phyloP scores from a whole-genome alignment of 371 early-diverging fungal genomes.

The Rhizomucor pusillus region DNA sequence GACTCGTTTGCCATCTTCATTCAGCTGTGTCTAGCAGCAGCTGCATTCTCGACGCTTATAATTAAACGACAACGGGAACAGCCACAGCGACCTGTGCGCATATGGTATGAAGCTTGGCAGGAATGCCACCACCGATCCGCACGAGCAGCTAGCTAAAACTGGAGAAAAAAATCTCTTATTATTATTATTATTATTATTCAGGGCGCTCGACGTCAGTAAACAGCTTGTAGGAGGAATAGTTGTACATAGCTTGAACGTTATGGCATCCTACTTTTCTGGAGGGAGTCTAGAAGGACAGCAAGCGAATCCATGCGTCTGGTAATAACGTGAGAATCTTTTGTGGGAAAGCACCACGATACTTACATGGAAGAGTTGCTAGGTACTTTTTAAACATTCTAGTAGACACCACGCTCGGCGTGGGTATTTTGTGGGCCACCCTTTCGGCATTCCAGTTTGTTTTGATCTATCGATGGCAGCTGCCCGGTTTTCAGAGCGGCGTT shows the following conservation, averaged over 20 bases:
- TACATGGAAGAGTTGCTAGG: conserved; percentile 27
- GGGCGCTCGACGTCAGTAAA: conserved; percentile 67
- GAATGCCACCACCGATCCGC: no score
- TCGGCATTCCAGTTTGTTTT: conserved; percentile 42
- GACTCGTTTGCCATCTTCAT: conserved; percentile 65
- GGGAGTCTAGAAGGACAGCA: conserved; percentile 41
- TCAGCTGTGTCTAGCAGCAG: conserved; percentile 57
- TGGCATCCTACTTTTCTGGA: conserved; percentile 58
- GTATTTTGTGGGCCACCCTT: conserved; percentile 56
- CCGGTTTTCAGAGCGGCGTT: conserved; percentile 60
- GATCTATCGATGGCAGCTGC: conserved; percentile 17
- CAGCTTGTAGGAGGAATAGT: conserved; percentile 64
- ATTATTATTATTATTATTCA: conserved; percentile 26
- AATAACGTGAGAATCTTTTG: conserved; percentile 9
- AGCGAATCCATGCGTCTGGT: conserved; percentile 71
- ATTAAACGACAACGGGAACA: conserved; percentile 60
- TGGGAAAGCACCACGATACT: not conserved
- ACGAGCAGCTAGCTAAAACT: no score
- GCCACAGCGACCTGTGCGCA: conserved; percentile 58
- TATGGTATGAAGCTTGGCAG: no score
- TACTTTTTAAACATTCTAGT: conserved; percentile 73
- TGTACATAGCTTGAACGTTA: conserved; percentile 61
- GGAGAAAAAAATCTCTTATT: no score
- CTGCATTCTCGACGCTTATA: conserved; percentile 63
- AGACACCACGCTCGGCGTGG: conserved; percentile 69